Percentiles rank a stretch among this genome's conserved stretches.
Conservation (phyloP, 345 rosid genomes). For the Reutealis trisperma region DNA sequence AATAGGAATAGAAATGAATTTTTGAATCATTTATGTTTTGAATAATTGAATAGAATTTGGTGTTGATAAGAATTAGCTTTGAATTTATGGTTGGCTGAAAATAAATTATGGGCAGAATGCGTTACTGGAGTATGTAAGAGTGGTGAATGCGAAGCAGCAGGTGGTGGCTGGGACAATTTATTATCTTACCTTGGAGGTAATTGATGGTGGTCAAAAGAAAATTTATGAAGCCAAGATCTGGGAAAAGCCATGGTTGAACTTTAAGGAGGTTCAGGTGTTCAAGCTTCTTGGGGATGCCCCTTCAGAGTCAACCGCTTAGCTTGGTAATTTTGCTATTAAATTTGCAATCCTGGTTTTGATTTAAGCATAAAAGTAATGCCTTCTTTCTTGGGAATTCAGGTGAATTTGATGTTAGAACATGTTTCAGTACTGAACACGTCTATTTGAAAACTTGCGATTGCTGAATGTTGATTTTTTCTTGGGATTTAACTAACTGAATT, state of each 20-base stretch:
- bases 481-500: background rate
- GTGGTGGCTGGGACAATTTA: conserved; percentile 77
- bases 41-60: too few relatives aligned
- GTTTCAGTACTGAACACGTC: background rate
- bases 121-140: conserved; percentile 53
- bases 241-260: conserved; percentile 87
- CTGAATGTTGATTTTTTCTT: background rate
- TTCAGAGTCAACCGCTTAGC: conserved; percentile 23
- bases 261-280: conserved; percentile 77
- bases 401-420: background rate
- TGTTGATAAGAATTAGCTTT: too few relatives aligned
- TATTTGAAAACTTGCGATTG: background rate
- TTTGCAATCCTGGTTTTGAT: background rate
- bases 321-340: conserved; percentile 14
- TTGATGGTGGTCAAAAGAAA: conserved; percentile 61
- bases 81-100: background rate
- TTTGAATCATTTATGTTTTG: too few relatives aligned
- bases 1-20: too few relatives aligned
- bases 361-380: background rate
- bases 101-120: conserved; percentile 46
- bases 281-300: conserved; percentile 52
- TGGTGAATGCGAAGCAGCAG: conserved; percentile 67
- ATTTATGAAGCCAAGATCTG: conserved; percentile 83
- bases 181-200: conserved; percentile 71
- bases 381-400: background rate